A percentile compares a stretch with the other conserved stretches of the same genome.
Evolutionary conservation across 2,329 filamentous ascomycete species (phyloP).

Genomic region (Cadophora gregata): DNA sequence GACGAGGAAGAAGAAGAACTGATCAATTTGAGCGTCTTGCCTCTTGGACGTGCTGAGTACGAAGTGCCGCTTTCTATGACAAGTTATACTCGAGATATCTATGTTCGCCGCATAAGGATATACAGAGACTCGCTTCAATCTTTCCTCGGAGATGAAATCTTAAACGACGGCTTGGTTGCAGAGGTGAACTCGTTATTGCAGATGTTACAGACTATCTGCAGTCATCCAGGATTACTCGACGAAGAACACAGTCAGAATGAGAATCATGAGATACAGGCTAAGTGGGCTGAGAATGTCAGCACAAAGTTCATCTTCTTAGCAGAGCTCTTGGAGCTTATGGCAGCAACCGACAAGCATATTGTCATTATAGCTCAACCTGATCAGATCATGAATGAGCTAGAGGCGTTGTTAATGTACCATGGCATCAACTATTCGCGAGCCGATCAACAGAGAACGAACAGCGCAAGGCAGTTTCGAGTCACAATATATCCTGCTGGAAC

Average conservation of each 20-base stretch:
- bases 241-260: slow-evolving; percentile 48
- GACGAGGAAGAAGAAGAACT: slow-evolving; percentile 8
- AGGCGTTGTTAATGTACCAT: slow-evolving; percentile 53
- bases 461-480: slow-evolving; percentile 33
- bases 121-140: slow-evolving; percentile 52
- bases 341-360: slow-evolving; percentile 53
- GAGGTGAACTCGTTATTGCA: slow-evolving; percentile 59
- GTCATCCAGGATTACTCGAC: slow-evolving; percentile 59
- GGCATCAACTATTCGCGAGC: slow-evolving; percentile 45
- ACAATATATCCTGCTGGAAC: slow-evolving; percentile 37
- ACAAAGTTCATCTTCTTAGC: slow-evolving; percentile 65
- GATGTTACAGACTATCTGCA: slow-evolving; percentile 59
- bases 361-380: slow-evolving; percentile 60
- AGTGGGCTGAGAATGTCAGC: slow-evolving; percentile 61
- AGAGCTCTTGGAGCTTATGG: slow-evolving; percentile 57
- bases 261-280: slow-evolving; percentile 51
- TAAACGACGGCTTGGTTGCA: slow-evolving; percentile 49
- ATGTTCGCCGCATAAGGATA: slow-evolving; percentile 55
- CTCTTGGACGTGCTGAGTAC: slow-evolving; percentile 49
- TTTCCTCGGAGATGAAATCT: slow-evolving; percentile 55
- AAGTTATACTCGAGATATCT: slow-evolving; percentile 57
- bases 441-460: slow-evolving; percentile 36
- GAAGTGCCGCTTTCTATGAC: slow-evolving; percentile 63
- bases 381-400: slow-evolving; percentile 58
- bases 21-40: slow-evolving; percentile 12